A percentile compares a stretch with the other conserved stretches of the same genome.
These are phyloP conservation scores for Triglochin maritima DNA, from an alignment of 106 monocot species.

Conservation along the genomic window DNA sequence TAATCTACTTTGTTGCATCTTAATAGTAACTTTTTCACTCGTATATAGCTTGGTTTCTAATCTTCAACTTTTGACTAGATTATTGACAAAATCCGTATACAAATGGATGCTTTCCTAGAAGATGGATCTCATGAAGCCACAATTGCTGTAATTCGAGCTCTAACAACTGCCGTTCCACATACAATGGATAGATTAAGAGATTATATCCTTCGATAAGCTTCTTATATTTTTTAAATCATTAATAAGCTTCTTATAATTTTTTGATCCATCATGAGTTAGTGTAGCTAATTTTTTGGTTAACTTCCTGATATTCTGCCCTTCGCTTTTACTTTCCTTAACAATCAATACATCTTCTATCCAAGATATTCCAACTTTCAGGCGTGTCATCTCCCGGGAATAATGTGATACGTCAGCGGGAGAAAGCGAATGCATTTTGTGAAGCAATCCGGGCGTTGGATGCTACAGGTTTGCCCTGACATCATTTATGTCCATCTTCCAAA, in stretches of 20 bases:
- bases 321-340: conserved; percentile 49
- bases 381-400: conserved; percentile 42
- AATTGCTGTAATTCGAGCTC: conserved; percentile 63
- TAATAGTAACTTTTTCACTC: background rate
- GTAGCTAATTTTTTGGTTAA: no score
- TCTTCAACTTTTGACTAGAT: conserved; percentile 32
- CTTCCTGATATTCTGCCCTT: background rate
- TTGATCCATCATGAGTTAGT: background rate
- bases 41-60: background rate
- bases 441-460: conserved; percentile 95
- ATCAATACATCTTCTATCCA: conserved; percentile 82
- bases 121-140: conserved; percentile 97
- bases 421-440: conserved; percentile 87
- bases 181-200: conserved; percentile 80
- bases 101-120: conserved; percentile 99
- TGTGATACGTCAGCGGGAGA: conserved; percentile 55
- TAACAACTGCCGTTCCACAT: conserved; percentile 78
- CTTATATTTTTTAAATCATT: no score
- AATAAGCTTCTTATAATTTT: no score
- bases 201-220: conserved; percentile 69
- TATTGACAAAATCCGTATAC: conserved; percentile 87
- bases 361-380: conserved; percentile 69
- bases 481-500: background rate
- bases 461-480: conserved; percentile 45
- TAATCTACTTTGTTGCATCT: conserved; percentile 16